Evolutionary conservation across 495 filamentous ascomycete genomes (phyloP), one percentile per base, ranked within the genome.

Genomic region (Podospora anserina): DNA sequence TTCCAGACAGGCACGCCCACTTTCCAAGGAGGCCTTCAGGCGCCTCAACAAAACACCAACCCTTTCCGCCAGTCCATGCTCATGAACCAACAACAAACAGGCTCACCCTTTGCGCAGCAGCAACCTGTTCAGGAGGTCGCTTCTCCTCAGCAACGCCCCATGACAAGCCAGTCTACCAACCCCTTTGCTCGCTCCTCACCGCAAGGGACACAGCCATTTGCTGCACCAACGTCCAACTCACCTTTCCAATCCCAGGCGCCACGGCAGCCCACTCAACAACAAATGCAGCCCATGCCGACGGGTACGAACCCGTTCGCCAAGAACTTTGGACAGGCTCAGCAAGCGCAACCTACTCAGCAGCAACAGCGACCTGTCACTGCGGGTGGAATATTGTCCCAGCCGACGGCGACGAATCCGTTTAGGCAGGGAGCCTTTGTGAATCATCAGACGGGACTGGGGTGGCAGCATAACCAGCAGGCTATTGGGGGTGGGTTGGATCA

Each of bases 381-480:
- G 61, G 76, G 76, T 18, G 78, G 71, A 1, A 79, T 90, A 18
- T 80, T 83, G 64, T 81, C 84, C 19, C 88, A 90, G 68, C 87
- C 88, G 4, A 97, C 95, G 2, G 94, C 93, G 7, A 98, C 94
- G 18, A 98, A 98, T 76, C 94, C 94, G 1, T 97, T 98, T 86
- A 86, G 94, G 9, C 92, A 97, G 76, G 90, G 89, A 63, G 86
- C 88, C 0, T 96, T 97, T 71, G 88, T 95, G 44, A 93, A 96
- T 72, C 91, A 94, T 73, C 85, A 88, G 49, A 97, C 92, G 2
- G 93, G 94, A 0, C 84, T 90, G 76, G 90, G 91, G 16, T 97
- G 95, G 92, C 94, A 96, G 72, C 83, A 88, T 65, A 85, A 85
- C 54, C 87, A 88, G 65, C 87, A 91, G 77, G 88, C 91, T 4